Evolutionary conservation across 441 rosid genomes (phyloP).

Genomic region (Eugenia klotzschiana): DNA sequence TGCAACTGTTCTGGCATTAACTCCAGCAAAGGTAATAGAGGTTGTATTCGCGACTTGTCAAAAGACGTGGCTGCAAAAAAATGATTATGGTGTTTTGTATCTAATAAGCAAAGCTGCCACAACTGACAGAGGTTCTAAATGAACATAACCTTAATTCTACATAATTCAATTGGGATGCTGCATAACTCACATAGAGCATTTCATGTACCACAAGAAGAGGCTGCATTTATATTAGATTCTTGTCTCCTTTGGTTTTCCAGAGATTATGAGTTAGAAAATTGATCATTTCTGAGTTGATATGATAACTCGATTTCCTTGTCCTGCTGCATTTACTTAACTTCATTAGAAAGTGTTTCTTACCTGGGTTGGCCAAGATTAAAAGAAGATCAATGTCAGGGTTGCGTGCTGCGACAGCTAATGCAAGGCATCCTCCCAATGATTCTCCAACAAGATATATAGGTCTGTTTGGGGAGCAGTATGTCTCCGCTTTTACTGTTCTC

Average conservation of each 20-base stretch:
- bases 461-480: conserved; percentile 24
- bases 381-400: conserved; percentile 54
- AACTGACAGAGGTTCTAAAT: neutral
- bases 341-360: conserved; percentile 13
- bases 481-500: conserved; percentile 42
- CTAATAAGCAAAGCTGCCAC: neutral
- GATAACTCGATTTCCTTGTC: neutral
- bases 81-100: neutral
- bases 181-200: neutral
- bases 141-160: neutral
- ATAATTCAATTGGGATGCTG: neutral
- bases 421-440: conserved; percentile 81
- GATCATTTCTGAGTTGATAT: neutral
- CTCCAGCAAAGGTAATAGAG: conserved; percentile 36
- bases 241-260: neutral
- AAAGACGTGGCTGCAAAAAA: conserved; percentile 64
- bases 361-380: conserved; percentile 72
- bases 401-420: conserved; percentile 62
- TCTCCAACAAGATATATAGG: conserved; percentile 90
- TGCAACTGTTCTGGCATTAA: conserved; percentile 37
- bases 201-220: neutral
- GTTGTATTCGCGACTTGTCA: conserved; percentile 35
- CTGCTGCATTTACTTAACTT: neutral
- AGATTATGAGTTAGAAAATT: neutral
- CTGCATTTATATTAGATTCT: neutral